phyloP scores from a whole-genome alignment of 257 asterid species.

The Penstemon eatonii region DNA sequence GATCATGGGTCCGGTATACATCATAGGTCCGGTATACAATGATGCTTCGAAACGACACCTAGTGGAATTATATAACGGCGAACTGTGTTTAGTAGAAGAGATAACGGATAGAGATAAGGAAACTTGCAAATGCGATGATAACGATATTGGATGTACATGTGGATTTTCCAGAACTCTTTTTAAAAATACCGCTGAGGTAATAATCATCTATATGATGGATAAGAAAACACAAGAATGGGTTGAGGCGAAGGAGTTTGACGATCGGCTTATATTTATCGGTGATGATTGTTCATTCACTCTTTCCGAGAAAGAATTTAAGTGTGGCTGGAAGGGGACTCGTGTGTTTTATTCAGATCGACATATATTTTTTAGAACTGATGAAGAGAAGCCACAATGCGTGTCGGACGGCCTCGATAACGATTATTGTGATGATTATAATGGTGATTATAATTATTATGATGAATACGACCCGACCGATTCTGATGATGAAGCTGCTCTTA shows the following conservation, averaged over 20 bases:
- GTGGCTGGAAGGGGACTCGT: constrained; percentile 3
- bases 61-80: constrained; percentile 8
- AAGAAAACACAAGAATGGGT: not conserved
- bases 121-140: constrained; percentile 10
- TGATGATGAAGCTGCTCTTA: not conserved
- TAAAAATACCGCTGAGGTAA: constrained; percentile 9
- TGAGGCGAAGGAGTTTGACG: not conserved
- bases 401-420: not conserved
- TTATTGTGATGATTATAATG: not conserved
- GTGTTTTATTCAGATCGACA: constrained; percentile 17
- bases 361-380: constrained; percentile 10
- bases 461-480: constrained; percentile 15
- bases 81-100: constrained; percentile 21
- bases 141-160: not conserved
- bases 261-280: constrained; percentile 17
- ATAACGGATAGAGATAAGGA: constrained; percentile 14
- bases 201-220: constrained; percentile 10
- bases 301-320: too few relatives aligned
- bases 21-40: not conserved
- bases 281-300: constrained; percentile 23
- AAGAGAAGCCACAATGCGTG: not conserved
- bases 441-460: not conserved
- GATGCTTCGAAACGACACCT: constrained; percentile 10
- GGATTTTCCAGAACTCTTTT: not conserved
- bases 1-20: too few relatives aligned